A percentile compares a stretch with the other conserved stretches of the same genome.
Conservation (phyloP, 805 yeast genomes). For the Lipomyces japonicus region DNA sequence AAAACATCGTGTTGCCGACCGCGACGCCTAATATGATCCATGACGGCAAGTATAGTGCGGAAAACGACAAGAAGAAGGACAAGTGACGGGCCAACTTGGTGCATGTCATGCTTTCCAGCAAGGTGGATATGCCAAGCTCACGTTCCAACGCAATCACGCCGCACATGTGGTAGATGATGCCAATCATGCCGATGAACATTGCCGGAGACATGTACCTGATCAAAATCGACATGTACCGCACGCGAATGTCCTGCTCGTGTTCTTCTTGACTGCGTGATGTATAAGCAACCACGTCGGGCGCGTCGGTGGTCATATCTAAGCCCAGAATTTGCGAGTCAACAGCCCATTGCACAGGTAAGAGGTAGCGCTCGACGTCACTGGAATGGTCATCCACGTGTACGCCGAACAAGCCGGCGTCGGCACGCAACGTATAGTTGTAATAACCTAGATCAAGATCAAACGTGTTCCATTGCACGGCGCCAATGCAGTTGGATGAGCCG, state of each 20-base stretch:
- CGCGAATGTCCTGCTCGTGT: conserved; percentile 32
- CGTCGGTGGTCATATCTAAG: conserved; percentile 31
- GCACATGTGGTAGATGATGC: conserved; percentile 38
- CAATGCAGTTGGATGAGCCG: conserved; percentile 38
- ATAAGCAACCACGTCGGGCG: conserved; percentile 35
- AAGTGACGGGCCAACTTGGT: conserved; percentile 32
- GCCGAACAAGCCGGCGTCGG: conserved; percentile 34
- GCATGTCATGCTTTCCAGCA: conserved; percentile 37
- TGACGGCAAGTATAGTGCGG: conserved; percentile 35
- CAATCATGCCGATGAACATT: conserved; percentile 38
- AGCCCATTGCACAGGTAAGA: conserved; percentile 37
- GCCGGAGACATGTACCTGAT: conserved; percentile 38
- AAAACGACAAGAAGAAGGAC: conserved; percentile 34
- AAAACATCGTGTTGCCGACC: conserved; percentile 31
- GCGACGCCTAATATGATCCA: conserved; percentile 37
- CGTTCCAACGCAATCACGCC: conserved; percentile 38
- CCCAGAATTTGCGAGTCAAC: conserved; percentile 31
- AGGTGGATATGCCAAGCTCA: conserved; percentile 35
- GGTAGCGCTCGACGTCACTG: conserved; percentile 34
- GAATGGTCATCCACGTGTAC: conserved; percentile 33
- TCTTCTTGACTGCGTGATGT: conserved; percentile 33
- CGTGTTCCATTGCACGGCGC: conserved; percentile 38
- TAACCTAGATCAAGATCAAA: conserved; percentile 31
- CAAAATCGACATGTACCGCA: conserved; percentile 32
- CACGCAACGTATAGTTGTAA: conserved; percentile 39